Percentiles rank a stretch among this genome's conserved stretches.
Evolutionary conservation across 1,284 basidiomycete species (phyloP).

Genomic region (Trametes pubescens): DNA sequence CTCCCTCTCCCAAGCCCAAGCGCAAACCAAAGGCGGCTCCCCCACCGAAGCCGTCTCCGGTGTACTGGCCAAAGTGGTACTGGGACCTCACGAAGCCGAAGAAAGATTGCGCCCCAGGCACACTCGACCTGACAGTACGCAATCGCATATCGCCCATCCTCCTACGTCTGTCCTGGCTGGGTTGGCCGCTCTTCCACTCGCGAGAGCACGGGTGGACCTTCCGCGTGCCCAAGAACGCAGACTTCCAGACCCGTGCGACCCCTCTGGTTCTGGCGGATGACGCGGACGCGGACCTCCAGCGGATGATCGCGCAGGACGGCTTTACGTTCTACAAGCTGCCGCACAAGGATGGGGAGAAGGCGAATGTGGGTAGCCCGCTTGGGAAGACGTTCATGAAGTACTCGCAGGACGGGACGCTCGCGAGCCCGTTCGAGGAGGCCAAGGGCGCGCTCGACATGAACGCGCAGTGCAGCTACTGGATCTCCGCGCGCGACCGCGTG

Average conservation of each 20-base stretch:
- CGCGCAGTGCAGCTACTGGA: slow-evolving; percentile 98
- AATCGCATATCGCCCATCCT: slow-evolving; percentile 88
- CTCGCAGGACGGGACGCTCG: slow-evolving; percentile 86
- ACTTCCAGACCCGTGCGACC: slow-evolving; percentile 50
- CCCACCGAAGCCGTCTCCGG: slow-evolving; percentile 51
- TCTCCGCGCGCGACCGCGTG: slow-evolving; percentile 92
- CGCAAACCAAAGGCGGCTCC: slow-evolving; percentile 34
- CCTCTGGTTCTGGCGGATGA: slow-evolving; percentile 67
- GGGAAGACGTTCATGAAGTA: slow-evolving; percentile 91
- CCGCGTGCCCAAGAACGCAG: slow-evolving; percentile 63
- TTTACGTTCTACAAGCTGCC: slow-evolving; percentile 91
- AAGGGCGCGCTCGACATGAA: slow-evolving; percentile 92
- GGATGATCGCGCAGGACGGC: slow-evolving; percentile 52
- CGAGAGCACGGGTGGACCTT: slow-evolving; percentile 94
- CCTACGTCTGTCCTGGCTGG: slow-evolving; percentile 88
- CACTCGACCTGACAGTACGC: slow-evolving; percentile 88
- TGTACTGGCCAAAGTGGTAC: slow-evolving; percentile 93
- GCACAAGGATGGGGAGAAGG: slow-evolving; percentile 93
- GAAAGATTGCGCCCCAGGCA: slow-evolving; percentile 68
- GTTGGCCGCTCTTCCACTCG: slow-evolving; percentile 87
- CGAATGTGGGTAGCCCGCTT: slow-evolving; percentile 94
- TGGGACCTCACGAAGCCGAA: slow-evolving; percentile 87
- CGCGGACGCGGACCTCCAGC: slow-evolving; percentile 64
- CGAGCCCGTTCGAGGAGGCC: slow-evolving; percentile 81
- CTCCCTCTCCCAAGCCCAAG: slow-evolving; percentile 12